phyloP scores from a whole-genome alignment of 768 basidiomycete genomes.

The Hypholoma sublateritium region DNA sequence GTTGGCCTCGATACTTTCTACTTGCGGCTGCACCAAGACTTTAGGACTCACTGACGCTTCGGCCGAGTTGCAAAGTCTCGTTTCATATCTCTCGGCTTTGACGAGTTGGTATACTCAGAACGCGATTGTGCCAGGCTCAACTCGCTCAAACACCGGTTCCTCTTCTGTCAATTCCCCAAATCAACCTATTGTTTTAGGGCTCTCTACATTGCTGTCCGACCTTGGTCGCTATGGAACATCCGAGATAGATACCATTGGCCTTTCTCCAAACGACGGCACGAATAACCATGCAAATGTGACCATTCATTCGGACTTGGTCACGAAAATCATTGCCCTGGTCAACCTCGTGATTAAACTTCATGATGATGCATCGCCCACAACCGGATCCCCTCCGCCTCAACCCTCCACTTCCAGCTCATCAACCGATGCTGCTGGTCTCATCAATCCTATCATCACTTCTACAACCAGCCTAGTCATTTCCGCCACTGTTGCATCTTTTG shows the following conservation, averaged over 20 bases:
- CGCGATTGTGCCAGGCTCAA: conserved; percentile 1
- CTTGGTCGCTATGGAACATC: not conserved
- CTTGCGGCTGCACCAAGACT: conserved; percentile 19
- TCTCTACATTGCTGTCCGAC: not conserved
- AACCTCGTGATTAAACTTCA: conserved; percentile 17
- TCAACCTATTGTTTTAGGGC: not conserved
- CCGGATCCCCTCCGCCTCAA: not conserved
- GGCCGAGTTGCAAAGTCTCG: conserved; percentile 16
- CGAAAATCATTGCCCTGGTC: conserved; percentile 17
- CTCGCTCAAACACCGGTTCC: not conserved
- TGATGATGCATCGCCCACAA: conserved; percentile 6
- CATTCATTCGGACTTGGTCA: conserved; percentile 9
- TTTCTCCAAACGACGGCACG: too few relatives aligned
- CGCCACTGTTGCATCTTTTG: conserved; percentile 16
- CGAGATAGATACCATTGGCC: not conserved
- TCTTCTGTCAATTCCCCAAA: not conserved
- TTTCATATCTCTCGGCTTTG: conserved; percentile 8
- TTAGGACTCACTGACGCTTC: conserved; percentile 19
- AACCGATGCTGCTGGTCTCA: not conserved
- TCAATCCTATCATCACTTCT: conserved; percentile 14
- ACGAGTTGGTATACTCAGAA: conserved; percentile 10
- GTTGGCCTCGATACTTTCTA: conserved; percentile 15
- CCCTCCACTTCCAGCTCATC: not conserved
- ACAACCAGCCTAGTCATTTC: conserved; percentile 17
- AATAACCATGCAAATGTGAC: not conserved